Percentiles rank a stretch among this genome's conserved stretches.
Evolutionary conservation across 495 filamentous ascomycete species (phyloP).

Genomic region (Neurospora tetrasperma): DNA sequence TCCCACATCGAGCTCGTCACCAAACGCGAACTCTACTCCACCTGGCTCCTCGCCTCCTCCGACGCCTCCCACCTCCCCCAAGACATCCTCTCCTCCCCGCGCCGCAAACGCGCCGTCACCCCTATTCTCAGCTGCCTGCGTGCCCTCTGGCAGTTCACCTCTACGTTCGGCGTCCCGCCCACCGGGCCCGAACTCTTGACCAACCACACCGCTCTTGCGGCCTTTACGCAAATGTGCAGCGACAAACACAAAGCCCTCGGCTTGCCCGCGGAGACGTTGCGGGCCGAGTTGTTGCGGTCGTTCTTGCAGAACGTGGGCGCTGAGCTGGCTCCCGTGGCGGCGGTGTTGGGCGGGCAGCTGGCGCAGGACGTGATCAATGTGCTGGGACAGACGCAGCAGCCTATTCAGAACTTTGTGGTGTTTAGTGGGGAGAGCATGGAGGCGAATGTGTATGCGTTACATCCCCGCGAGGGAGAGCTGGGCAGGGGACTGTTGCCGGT

Average conservation of each 20-base stretch:
- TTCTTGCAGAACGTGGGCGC: slow-evolving; percentile 73
- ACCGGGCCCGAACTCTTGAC: slow-evolving; percentile 20
- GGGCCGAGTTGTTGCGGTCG: slow-evolving; percentile 65
- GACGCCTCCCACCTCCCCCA: slow-evolving; percentile 62
- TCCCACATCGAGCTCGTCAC: slow-evolving; percentile 61
- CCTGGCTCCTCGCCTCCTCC: slow-evolving; percentile 58
- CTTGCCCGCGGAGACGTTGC: slow-evolving; percentile 65
- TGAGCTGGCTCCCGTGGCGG: slow-evolving; percentile 79
- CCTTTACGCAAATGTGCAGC: slow-evolving; percentile 67
- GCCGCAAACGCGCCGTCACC: slow-evolving; percentile 63
- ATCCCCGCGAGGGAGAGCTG: slow-evolving; percentile 46
- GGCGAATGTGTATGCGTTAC: slow-evolving; percentile 70
- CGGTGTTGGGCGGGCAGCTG: slow-evolving; percentile 79
- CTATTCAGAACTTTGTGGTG: slow-evolving; percentile 85
- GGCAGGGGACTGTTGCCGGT: slow-evolving; percentile 23
- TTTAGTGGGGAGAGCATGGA: slow-evolving; percentile 78
- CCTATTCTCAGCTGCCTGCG: slow-evolving; percentile 73
- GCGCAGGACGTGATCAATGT: slow-evolving; percentile 98
- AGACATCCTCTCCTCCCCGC: slow-evolving; percentile 54
- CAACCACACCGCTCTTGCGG: slow-evolving; percentile 46
- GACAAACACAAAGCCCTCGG: slow-evolving; percentile 65
- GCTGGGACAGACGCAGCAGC: slow-evolving; percentile 78
- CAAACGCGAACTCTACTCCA: slow-evolving; percentile 81
- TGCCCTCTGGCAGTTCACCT: slow-evolving; percentile 71
- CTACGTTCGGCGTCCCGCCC: slow-evolving; percentile 44